These are phyloP conservation scores for Diaporthe citrichinensis DNA, from an alignment of 2,329 filamentous ascomycete genomes.

Conservation along the genomic window DNA sequence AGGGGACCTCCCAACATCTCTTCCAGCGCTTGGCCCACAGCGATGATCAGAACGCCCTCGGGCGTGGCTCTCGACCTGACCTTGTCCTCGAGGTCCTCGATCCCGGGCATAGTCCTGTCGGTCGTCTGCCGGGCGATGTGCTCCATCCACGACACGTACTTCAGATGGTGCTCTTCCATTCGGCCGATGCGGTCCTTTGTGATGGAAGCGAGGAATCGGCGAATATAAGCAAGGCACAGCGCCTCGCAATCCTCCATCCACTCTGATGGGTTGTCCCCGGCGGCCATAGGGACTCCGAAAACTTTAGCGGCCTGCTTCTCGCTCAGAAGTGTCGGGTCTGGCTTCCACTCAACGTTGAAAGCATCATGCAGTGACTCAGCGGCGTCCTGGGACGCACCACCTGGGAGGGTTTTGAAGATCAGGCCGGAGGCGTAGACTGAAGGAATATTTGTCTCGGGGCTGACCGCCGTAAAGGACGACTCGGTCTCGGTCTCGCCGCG, in stretches of 20 bases:
- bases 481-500: constrained; percentile 40
- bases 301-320: constrained; percentile 38
- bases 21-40: constrained; percentile 44
- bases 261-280: constrained; percentile 40
- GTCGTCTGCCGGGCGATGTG: constrained; percentile 28
- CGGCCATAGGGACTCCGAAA: constrained; percentile 40
- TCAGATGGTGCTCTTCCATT: constrained; percentile 41
- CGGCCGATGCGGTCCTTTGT: constrained; percentile 18
- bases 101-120: not conserved
- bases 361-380: constrained; percentile 37
- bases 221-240: constrained; percentile 39
- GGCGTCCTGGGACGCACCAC: not conserved
- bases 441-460: constrained; percentile 33
- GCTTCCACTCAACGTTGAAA: constrained; percentile 44
- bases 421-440: constrained; percentile 43
- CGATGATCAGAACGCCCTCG: constrained; percentile 45
- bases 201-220: constrained; percentile 35
- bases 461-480: constrained; percentile 41
- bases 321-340: constrained; percentile 43
- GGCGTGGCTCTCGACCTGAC: constrained; percentile 38
- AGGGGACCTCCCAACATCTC: constrained; percentile 46
- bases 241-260: constrained; percentile 44
- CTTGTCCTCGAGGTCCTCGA: constrained; percentile 38
- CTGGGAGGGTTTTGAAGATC: constrained; percentile 43
- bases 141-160: constrained; percentile 41